Conservation (phyloP, 805 yeast species). For the Zygoascus bituminiphila region DNA sequence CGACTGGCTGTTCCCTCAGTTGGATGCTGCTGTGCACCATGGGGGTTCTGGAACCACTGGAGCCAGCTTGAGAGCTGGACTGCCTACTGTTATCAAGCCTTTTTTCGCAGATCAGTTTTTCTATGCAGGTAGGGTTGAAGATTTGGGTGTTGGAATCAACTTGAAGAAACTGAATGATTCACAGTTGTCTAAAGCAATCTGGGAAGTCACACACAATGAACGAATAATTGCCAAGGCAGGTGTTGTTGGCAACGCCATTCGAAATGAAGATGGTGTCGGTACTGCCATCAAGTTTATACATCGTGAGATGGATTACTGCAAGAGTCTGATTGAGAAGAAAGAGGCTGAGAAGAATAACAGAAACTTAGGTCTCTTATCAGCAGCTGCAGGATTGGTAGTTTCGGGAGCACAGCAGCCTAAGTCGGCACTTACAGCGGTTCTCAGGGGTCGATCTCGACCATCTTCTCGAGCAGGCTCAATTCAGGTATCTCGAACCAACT, state of each 20-base stretch:
- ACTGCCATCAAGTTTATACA: constrained; percentile 74
- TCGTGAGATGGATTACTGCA: constrained; percentile 68
- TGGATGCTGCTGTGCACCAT: constrained; percentile 94
- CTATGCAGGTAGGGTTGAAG: constrained; percentile 81
- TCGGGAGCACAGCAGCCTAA: constrained; percentile 1
- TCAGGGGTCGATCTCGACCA: neutral
- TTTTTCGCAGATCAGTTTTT: constrained; percentile 96
- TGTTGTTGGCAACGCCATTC: constrained; percentile 52
- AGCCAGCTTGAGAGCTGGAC: constrained; percentile 75
- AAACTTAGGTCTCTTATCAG: neutral
- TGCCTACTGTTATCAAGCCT: constrained; percentile 87
- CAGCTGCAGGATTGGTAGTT: neutral
- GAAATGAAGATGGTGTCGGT: constrained; percentile 71
- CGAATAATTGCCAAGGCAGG: constrained; percentile 63
- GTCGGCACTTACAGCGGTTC: neutral
- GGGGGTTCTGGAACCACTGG: constrained; percentile 98
- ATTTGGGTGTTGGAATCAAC: constrained; percentile 74
- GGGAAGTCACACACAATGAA: constrained; percentile 56
- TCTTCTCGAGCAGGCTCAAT: neutral
- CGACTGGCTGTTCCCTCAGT: constrained; percentile 84
- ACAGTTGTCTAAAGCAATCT: constrained; percentile 58
- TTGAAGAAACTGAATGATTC: constrained; percentile 59
- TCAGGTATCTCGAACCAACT: neutral
- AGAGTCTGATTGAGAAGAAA: constrained; percentile 31
- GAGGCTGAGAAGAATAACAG: neutral